phyloP scores from a whole-genome alignment of 1,284 basidiomycete species.

The Ganoderma leucocontextum region DNA sequence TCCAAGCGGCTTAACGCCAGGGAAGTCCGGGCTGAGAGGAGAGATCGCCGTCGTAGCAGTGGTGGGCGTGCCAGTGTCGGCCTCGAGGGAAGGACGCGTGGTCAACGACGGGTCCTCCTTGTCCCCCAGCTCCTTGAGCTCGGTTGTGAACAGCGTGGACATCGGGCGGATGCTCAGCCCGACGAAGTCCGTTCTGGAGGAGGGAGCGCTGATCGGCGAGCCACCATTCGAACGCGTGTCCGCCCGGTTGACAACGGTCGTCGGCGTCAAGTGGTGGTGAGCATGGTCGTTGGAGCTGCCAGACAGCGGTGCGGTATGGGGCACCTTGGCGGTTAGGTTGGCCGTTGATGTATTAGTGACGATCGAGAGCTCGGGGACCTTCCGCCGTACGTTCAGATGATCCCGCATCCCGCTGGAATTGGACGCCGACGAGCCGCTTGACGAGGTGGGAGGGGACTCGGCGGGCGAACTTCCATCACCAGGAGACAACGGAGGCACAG shows the following conservation, averaged over 20 bases:
- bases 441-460: conserved; percentile 33
- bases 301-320: conserved; percentile 31
- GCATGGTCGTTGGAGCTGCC: conserved; percentile 33
- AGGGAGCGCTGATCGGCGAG: conserved; percentile 67
- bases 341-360: conserved; percentile 34
- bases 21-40: conserved; percentile 59
- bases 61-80: conserved; percentile 56
- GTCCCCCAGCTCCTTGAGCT: conserved; percentile 67
- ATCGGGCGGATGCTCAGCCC: conserved; percentile 76
- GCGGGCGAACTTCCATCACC: conserved; percentile 24
- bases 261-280: conserved; percentile 36
- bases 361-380: conserved; percentile 42
- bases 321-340: conserved; percentile 21
- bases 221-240: conserved; percentile 19
- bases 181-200: conserved; percentile 67
- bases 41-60: conserved; percentile 51
- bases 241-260: conserved; percentile 26
- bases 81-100: conserved; percentile 48
- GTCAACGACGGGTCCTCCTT: conserved; percentile 37
- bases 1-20: conserved; percentile 29
- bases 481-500: conserved; percentile 50
- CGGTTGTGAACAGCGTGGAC: conserved; percentile 76
- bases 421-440: conserved; percentile 23
- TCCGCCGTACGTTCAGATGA: conserved; percentile 39
- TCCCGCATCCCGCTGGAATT: conserved; percentile 10